These are phyloP conservation scores for Hymenoscyphus fructigenus DNA, from an alignment of 2,329 filamentous ascomycete genomes.

Conservation along the genomic window DNA sequence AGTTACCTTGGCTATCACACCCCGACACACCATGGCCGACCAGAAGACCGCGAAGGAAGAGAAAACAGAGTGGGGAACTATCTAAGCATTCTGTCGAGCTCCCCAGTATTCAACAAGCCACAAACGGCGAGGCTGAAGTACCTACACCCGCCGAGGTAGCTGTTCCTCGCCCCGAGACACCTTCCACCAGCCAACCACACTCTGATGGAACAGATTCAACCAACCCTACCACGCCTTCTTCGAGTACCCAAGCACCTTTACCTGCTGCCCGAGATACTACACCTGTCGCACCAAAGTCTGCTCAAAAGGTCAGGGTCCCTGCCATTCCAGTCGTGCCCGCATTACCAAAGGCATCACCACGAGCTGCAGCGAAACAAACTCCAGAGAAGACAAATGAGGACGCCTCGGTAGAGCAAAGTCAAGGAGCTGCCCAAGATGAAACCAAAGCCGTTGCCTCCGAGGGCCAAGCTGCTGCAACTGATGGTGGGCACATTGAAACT, in stretches of 20 bases:
- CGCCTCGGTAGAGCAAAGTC: slow-evolving; percentile 13
- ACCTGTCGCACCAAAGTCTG: slow-evolving; percentile 27
- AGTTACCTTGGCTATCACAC: slow-evolving; percentile 60
- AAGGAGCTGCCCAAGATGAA: slow-evolving; percentile 13
- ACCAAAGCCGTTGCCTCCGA: slow-evolving; percentile 13
- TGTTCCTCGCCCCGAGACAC: slow-evolving; percentile 46
- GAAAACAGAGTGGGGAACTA: slow-evolving; percentile 38
- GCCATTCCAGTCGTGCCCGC: slow-evolving; percentile 50
- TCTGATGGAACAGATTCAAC: slow-evolving; percentile 44
- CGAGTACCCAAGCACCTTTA: slow-evolving; percentile 36
- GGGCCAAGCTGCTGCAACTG: neutral
- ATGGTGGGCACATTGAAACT: slow-evolving; percentile 37
- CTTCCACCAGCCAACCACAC: slow-evolving; percentile 41
- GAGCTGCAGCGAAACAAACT: slow-evolving; percentile 27
- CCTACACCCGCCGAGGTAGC: slow-evolving; percentile 40
- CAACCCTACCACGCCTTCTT: slow-evolving; percentile 55
- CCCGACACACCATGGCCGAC: slow-evolving; percentile 53
- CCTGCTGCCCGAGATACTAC: slow-evolving; percentile 27
- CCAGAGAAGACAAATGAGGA: slow-evolving; percentile 20
- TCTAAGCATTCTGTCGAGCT: slow-evolving; percentile 29
- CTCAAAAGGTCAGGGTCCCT: slow-evolving; percentile 39
- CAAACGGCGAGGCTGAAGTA: slow-evolving; percentile 14
- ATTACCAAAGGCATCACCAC: slow-evolving; percentile 43
- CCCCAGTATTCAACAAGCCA: slow-evolving; percentile 21
- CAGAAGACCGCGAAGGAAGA: slow-evolving; percentile 43